These are phyloP conservation scores for Debaryomyces robertsiae DNA, from an alignment of 1,139 yeast genomes.

Conservation along the genomic window DNA sequence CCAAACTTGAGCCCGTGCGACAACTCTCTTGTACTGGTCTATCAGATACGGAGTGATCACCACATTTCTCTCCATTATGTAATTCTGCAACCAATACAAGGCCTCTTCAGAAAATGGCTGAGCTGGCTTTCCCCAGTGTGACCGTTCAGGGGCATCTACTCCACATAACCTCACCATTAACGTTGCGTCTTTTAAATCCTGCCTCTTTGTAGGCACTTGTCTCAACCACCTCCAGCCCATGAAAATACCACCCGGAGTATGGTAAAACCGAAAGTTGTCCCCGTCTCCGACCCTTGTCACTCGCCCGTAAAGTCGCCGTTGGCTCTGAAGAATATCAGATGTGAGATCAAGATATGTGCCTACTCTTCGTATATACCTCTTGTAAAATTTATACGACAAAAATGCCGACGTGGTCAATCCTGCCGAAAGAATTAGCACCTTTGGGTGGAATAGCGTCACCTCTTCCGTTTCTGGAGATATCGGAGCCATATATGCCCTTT, in stretches of 20 bases:
- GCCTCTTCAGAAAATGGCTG: constrained; percentile 91
- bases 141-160: constrained; percentile 96
- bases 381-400: constrained; percentile 35
- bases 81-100: constrained; percentile 67
- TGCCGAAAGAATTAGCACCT: constrained; percentile 42
- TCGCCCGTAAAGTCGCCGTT: constrained; percentile 58
- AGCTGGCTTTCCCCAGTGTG: constrained; percentile 93
- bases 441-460: constrained; percentile 35
- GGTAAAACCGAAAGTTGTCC: constrained; percentile 89
- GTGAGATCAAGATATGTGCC: constrained; percentile 43
- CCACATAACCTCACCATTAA: constrained; percentile 81
- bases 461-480: constrained; percentile 13
- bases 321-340: constrained; percentile 37
- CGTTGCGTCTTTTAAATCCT: constrained; percentile 57
- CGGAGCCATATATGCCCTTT: constrained; percentile 12
- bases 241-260: constrained; percentile 86
- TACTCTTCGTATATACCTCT: constrained; percentile 37
- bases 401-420: constrained; percentile 38
- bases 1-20: constrained; percentile 76
- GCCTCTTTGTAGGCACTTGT: constrained; percentile 42
- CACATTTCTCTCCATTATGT: constrained; percentile 65
- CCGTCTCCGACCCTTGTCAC: constrained; percentile 97
- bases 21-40: constrained; percentile 90
- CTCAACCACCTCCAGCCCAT: constrained; percentile 97
- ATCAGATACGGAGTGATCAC: constrained; percentile 75